Conservation (phyloP, 2,329 filamentous ascomycete species). For the Penicillium digitatum region DNA sequence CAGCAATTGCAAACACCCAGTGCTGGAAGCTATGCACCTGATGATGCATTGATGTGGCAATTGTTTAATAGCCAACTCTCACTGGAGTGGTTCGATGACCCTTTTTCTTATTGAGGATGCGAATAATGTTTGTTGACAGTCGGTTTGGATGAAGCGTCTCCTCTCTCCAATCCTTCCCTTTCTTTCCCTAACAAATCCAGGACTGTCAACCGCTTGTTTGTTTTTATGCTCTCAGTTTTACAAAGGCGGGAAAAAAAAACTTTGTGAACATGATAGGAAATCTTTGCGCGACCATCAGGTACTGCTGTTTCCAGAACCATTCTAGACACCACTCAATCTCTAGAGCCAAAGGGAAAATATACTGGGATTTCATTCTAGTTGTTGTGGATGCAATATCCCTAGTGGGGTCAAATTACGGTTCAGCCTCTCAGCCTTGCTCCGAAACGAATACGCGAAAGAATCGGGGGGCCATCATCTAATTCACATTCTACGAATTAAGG, state of each 20-base stretch:
- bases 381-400: neutral
- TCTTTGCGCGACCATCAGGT: too few relatives aligned
- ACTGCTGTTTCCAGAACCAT: too few relatives aligned
- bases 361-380: too few relatives aligned
- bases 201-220: neutral
- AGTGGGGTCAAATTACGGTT: neutral
- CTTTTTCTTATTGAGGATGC: neutral
- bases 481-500: neutral
- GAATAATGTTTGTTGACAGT: neutral
- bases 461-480: neutral
- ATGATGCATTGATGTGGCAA: slow-evolving; percentile 23
- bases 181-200: neutral
- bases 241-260: too few relatives aligned
- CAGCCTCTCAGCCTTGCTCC: neutral
- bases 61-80: slow-evolving; percentile 23
- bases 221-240: too few relatives aligned
- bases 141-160: neutral
- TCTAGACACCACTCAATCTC: neutral
- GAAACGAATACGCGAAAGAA: neutral
- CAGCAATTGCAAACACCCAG: neutral
- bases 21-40: slow-evolving; percentile 1
- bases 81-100: slow-evolving; percentile 16
- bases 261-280: too few relatives aligned
- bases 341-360: neutral
- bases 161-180: neutral